Percentiles rank a stretch among this genome's conserved stretches.
Evolutionary conservation across 1,139 yeast species (phyloP).

Genomic region (Yamadazyma kanchanaburiensis): DNA sequence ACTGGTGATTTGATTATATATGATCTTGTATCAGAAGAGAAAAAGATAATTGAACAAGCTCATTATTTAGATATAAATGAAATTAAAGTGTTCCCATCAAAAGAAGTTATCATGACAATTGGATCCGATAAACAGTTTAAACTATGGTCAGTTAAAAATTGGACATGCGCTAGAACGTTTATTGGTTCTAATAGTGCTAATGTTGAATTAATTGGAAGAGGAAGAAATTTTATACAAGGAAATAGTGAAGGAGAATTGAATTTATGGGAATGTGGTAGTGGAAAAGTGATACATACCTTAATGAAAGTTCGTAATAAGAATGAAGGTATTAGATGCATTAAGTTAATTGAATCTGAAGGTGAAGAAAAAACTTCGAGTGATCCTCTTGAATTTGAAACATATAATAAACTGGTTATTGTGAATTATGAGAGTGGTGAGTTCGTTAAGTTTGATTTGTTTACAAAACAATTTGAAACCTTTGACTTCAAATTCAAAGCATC

Average conservation of each 20-base stretch:
- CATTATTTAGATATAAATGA: constrained; percentile 44
- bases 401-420: constrained; percentile 24
- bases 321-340: constrained; percentile 28
- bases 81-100: constrained; percentile 53
- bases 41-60: constrained; percentile 22
- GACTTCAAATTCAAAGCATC: constrained; percentile 9
- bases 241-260: constrained; percentile 51
- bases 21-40: constrained; percentile 14
- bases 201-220: constrained; percentile 51
- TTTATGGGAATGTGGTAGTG: constrained; percentile 70
- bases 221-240: constrained; percentile 58
- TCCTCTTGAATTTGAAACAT: constrained; percentile 17
- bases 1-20: constrained; percentile 33
- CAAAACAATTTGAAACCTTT: constrained; percentile 15
- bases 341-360: constrained; percentile 4
- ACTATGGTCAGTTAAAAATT: constrained; percentile 56
- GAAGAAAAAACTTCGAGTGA: constrained; percentile 4
- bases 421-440: constrained; percentile 50
- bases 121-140: constrained; percentile 56
- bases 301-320: constrained; percentile 25
- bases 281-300: constrained; percentile 38
- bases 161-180: constrained; percentile 45
- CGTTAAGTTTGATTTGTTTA: constrained; percentile 18
- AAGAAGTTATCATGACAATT: constrained; percentile 51
- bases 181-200: constrained; percentile 23